These are phyloP conservation scores for Pulveroboletus sp. DNA, from an alignment of 768 basidiomycete genomes.

Conservation along the genomic window DNA sequence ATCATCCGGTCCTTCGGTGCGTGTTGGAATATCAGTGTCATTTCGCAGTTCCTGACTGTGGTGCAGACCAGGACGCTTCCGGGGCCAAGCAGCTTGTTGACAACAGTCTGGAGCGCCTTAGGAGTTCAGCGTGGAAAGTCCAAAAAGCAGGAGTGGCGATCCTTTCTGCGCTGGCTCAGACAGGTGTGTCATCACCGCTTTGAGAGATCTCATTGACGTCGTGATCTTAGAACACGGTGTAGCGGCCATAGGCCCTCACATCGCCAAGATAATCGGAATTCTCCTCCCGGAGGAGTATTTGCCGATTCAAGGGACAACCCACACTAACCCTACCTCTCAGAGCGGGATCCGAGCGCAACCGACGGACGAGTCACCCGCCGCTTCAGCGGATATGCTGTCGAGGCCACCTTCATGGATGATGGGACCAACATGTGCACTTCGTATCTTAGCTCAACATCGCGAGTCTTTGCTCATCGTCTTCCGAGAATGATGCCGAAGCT, in stretches of 20 bases:
- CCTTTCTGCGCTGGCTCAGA: conserved; percentile 21
- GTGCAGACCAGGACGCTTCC: background rate
- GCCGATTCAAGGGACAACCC: background rate
- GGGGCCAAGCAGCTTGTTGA: conserved; percentile 6
- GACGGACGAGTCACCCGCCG: background rate
- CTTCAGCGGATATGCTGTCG: background rate
- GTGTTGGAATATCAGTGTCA: background rate
- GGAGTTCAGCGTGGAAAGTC: conserved; percentile 7
- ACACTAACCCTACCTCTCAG: background rate
- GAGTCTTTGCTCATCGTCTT: background rate
- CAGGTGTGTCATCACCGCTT: background rate
- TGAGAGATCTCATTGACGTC: background rate
- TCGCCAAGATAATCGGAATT: background rate
- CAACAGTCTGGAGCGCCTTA: conserved; percentile 7
- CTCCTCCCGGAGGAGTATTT: conserved; percentile 1
- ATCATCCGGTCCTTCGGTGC: conserved; percentile 20
- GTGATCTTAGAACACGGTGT: background rate
- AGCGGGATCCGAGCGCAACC: background rate
- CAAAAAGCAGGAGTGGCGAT: conserved; percentile 25
- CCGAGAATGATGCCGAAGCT: background rate
- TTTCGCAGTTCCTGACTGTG: background rate
- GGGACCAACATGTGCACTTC: conserved; percentile 24
- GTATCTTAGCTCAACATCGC: conserved; percentile 15
- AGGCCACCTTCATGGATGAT: conserved; percentile 19
- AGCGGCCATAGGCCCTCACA: background rate